Evolutionary conservation across 805 yeast species (phyloP), one percentile per base, ranked within the genome.

Genomic region (Teunomyces panamensis): DNA sequence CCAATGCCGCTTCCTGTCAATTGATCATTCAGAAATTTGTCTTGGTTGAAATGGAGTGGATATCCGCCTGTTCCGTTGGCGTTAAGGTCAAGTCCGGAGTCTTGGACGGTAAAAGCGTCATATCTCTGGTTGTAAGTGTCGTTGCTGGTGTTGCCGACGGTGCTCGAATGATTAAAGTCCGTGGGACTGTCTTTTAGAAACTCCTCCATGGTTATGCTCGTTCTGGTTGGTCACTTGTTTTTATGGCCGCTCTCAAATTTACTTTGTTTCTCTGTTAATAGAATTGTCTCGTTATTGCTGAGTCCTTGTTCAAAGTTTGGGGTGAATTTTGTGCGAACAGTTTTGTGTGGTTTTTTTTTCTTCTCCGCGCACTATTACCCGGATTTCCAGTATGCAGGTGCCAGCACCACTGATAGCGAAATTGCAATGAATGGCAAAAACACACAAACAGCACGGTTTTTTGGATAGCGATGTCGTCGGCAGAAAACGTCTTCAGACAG

Each of bases 401-500:
- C 24, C 6, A 17, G 17, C 17, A 17, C 17, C 17, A 20, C 24
- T 5, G 24, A 43, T 13, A n/a, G 3, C 39, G 16, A 33, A n/a
- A 13, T 13, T 33, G 2, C 13, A n/a, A 8, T 9, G 7, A 10
- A 32, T 17, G 35, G 17, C 41, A 11, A 20, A 36, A 34, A 24
- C 30, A 27, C 24, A 24, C 11, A 26, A 9, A 33, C 11, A 26
- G 9, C 11, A 32, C 16, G 5, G 8, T 5, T 13, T n/a, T 13
- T 9, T 32, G 14, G 14, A 13, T 5, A 13, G 9, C 17, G 14
- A 63, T 62, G 68, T 49, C 67, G 2, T 69, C 66, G 34, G 55
- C 71, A 32, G 74, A 68, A 46, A 65, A 56, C 51, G 55, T 60
- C 27, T 68, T 69, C 44, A 58, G 70, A 49, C 67, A 61, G 46